Base-by-base conservation (phyloP, 768 basidiomycete genomes). In the Leccinum disarticulatum region DNA sequence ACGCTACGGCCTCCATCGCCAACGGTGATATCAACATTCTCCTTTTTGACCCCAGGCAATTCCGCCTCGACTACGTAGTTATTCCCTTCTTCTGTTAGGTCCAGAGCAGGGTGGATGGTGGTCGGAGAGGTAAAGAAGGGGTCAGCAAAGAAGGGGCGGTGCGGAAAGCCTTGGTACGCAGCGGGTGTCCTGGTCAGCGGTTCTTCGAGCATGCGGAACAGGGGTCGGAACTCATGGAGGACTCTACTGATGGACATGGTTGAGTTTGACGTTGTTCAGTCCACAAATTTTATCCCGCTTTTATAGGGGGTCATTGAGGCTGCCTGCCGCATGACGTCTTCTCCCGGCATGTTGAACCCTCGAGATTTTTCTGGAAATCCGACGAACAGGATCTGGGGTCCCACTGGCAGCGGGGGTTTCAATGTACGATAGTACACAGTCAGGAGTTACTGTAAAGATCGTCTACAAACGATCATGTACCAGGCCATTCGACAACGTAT, bases 401-500 rank as follows among this genome's bases (percentile, higher is more conserved):
- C 56, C 17, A 33, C 33, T 13, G 33, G 13, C 33, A 22, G 9
- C 25, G 11, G 30, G 10, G 15, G 56, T 43, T 49, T 35, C 43
- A 49, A 33, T 3, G 19, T 41, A 14, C 9, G n/a, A 13, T 54
- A 38, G 48, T 19, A 55, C 14, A 48, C 19, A 41, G 11, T 46
- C n/a, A 46, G 10, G 10, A 19, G 10, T 41, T 41, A 41, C 9
- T n/a, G 38, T 19, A 48, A 33, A 7, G 6, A 25, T 15, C 17
- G 17, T 15, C 7, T 7, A 47, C 27, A 55, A 19, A 43, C 3
- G 9, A 15, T 59, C 51, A 59, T 57, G 71, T 51, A 25, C 81
- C 80, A 35, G 90, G 90, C 83, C 87, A 91, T 70, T 91, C 91
- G 30, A 93, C 90, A 8, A 94, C 91, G 81, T 81, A 86, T 54